Evolutionary conservation across 768 basidiomycete genomes (phyloP).

Genomic region (Sporobolomyces pararoseus): DNA sequence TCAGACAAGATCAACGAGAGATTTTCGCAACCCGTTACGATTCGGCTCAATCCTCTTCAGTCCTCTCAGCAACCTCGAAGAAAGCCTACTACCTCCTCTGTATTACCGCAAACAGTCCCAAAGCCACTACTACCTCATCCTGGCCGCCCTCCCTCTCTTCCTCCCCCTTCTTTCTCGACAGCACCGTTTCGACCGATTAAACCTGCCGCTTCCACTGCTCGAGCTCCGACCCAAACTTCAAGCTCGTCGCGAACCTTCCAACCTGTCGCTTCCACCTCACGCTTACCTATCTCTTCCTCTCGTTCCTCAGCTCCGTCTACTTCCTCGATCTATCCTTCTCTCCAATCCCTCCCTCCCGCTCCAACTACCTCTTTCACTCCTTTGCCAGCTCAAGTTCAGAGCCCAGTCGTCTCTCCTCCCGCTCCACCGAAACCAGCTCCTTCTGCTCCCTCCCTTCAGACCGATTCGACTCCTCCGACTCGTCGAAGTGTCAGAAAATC

Average conservation of each 20-base stretch:
- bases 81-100: background rate
- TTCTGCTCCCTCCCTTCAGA: background rate
- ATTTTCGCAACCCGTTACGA: slow-evolving; percentile 15
- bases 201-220: background rate
- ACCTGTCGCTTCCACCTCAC: background rate
- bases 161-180: slow-evolving; percentile 5
- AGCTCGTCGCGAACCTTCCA: too few relatives aligned
- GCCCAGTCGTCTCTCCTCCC: background rate
- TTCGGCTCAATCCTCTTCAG: background rate
- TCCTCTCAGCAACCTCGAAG: background rate
- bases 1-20: slow-evolving; percentile 13
- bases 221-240: background rate
- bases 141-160: background rate
- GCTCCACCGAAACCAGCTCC: background rate
- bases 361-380: background rate
- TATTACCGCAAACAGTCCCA: background rate
- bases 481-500: background rate
- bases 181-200: slow-evolving; percentile 26
- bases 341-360: slow-evolving; percentile 2
- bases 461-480: background rate
- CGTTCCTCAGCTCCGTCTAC: background rate
- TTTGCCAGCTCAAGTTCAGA: background rate
- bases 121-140: background rate
- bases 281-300: background rate
- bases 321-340: slow-evolving; percentile 28